Base-by-base conservation (phyloP, 306 rosid genomes). In the Dryas octopetala region DNA sequence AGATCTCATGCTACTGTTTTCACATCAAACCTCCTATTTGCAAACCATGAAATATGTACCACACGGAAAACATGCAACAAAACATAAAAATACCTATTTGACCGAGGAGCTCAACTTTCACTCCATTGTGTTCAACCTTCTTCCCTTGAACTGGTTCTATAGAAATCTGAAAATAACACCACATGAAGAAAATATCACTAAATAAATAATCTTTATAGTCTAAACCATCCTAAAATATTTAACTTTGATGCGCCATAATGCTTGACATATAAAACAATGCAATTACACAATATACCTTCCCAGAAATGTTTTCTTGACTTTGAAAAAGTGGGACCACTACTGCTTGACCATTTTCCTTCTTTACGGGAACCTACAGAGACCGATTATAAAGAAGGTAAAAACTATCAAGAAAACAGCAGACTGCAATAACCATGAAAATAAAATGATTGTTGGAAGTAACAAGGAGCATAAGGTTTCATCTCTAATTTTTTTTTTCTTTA, bases 51-150 rank as follows among this genome's bases (percentile, higher is more conserved):
- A 61, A 50, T 53, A 70, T 32, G 58, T 43, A 52, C 54, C 44
- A 66, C 54, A 80, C 55, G 19, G 4, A 75, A 76, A 74, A 62
- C 28, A 61, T 14, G 50, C 45, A 49, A 51, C 83, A 83, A 66
- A 67, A 62, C 38, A 40, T 19, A 40, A 15, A 79, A 80, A 69
- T 71, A 92, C 99, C 99, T 78, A 95, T 95, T 82, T 95, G 99
- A 74, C 99, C 99, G 14, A 95, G 98, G 62, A 95, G 97, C 89
- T 95, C 99, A 54, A 92, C 92, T 84, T 95, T 92, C 64, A 95
- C 86, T 32, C 98, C 99, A 82, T 95, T 95, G 88, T 95, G 99
- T 71, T 95, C 98, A 62, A 95, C 82, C 83, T 90, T 95, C 85
- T 92, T 95, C 82, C 98, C 99, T 82, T 91, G 99, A 88, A 92